Evolutionary conservation across 768 basidiomycete genomes (phyloP).

Genomic region (Suillus sp.): DNA sequence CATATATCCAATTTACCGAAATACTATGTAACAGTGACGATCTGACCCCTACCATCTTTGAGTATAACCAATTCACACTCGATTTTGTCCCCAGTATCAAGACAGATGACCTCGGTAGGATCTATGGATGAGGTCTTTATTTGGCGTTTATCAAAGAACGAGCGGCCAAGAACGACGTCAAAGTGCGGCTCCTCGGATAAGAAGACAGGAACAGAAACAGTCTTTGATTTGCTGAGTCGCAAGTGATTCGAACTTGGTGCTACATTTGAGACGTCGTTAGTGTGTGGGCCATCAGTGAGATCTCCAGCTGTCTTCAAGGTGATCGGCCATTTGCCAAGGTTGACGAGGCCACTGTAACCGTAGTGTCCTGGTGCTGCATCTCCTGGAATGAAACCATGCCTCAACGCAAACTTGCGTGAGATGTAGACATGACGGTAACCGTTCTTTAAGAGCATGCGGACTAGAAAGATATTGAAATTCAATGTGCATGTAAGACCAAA

Average conservation of each 20-base stretch:
- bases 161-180: slow-evolving; percentile 89
- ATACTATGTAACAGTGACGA: slow-evolving; percentile 80
- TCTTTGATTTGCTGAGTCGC: slow-evolving; percentile 35
- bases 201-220: slow-evolving; percentile 65
- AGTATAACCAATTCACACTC: slow-evolving; percentile 91
- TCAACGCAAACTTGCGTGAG: slow-evolving; percentile 87
- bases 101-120: slow-evolving; percentile 86
- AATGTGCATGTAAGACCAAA: background rate
- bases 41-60: slow-evolving; percentile 87
- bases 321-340: slow-evolving; percentile 86
- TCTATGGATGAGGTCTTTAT: slow-evolving; percentile 83
- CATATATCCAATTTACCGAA: background rate
- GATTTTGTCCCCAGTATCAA: slow-evolving; percentile 90
- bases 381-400: slow-evolving; percentile 83
- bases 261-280: background rate
- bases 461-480: slow-evolving; percentile 38
- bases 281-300: slow-evolving; percentile 1
- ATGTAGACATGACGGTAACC: slow-evolving; percentile 96
- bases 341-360: slow-evolving; percentile 90
- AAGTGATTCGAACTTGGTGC: background rate
- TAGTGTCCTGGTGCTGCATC: slow-evolving; percentile 90
- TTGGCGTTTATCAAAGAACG: slow-evolving; percentile 80
- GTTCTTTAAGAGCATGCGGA: slow-evolving; percentile 90
- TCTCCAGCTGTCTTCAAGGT: slow-evolving; percentile 48
- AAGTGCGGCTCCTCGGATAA: slow-evolving; percentile 95